Evolutionary conservation across 75 land plant genomes (phyloP), one percentile per base, ranked within the genome.

Genomic region (Pinus tabuliformis): DNA sequence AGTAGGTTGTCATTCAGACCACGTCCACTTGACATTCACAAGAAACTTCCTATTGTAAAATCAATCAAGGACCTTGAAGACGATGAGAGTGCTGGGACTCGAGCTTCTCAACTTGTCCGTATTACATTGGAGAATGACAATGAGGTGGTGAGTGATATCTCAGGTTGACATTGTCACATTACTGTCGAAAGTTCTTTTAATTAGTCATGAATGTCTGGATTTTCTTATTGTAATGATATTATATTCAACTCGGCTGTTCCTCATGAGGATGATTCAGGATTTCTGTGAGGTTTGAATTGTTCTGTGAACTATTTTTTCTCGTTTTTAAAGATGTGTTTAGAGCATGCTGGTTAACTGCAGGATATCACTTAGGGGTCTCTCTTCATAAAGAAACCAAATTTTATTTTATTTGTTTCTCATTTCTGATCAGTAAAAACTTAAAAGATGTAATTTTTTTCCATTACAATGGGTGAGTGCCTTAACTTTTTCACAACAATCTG

Each of bases 1-100:
- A 96, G 95, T 87, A 87, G 99, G 89, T 79, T 88, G 75, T 87
- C 98, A 61, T 83, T 97, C 68, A 84, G 99, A 88, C 99, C 99
- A 56, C 95, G 99, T 52, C 99, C 99, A 13, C 79, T 97, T 26
- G 99, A 97, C 89, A 89, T 97, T 58, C 86, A 86, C 80, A 97
- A 92, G 90, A 97, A 97, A 88, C 89, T 97, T 21, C 98, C 99
- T 1, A 95, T 97, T 78, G 85, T 97, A 15, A 94, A 89, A 76
- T 95, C 98, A 58, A 73, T 94, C 17, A 94, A 91, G 76, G 99
- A 97, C 28, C 91, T 97, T 70, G 99, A 97, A 74, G 92, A 87
- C 65, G 99, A 97, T 33, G 98, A 95, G 52, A 58, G 59, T 14
- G 85, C 85, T 3, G 60, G 81, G 28, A 91, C 89, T 39, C 87